These are phyloP conservation scores for Madurella fahalii DNA, from an alignment of 2,329 filamentous ascomycete genomes.

Conservation along the genomic window DNA sequence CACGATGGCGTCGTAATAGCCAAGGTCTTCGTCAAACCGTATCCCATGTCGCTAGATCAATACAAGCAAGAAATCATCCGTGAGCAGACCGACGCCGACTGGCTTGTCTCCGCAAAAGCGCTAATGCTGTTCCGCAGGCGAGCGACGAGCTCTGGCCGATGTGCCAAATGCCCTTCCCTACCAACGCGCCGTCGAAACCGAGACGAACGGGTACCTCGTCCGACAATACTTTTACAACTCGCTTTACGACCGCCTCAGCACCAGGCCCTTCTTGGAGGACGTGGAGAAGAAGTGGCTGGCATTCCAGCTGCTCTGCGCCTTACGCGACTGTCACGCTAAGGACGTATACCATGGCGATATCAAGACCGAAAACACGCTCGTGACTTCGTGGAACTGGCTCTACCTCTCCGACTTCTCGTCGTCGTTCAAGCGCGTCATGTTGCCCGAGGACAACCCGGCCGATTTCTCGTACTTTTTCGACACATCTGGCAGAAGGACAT, in stretches of 20 bases:
- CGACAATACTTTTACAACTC: constrained; percentile 96
- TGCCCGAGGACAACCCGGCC: constrained; percentile 94
- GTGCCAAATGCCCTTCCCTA: constrained; percentile 90
- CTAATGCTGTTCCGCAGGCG: constrained; percentile 48
- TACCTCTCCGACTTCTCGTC: constrained; percentile 98
- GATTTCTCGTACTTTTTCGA: constrained; percentile 99
- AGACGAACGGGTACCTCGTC: constrained; percentile 86
- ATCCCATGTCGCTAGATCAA: constrained; percentile 72
- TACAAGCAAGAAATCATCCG: constrained; percentile 75
- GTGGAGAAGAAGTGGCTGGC: constrained; percentile 99
- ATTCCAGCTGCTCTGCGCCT: constrained; percentile 87
- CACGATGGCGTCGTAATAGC: constrained; percentile 88
- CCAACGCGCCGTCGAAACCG: constrained; percentile 86
- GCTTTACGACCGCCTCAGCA: constrained; percentile 94
- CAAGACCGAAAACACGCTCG: constrained; percentile 94
- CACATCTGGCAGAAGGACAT: constrained; percentile 83
- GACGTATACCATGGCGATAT: constrained; percentile 97
- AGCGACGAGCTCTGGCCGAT: constrained; percentile 72
- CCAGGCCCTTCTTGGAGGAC: constrained; percentile 90
- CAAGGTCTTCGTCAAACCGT: constrained; percentile 93
- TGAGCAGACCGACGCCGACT: constrained; percentile 38
- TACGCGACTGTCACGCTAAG: constrained; percentile 84
- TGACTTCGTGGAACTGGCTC: constrained; percentile 99
- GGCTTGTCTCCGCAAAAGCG: not conserved
- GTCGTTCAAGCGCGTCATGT: constrained; percentile 86